Percentiles rank a stretch among this genome's conserved stretches.
Evolutionary conservation across 2,329 filamentous ascomycete species (phyloP).

Genomic region (Capronia coronata): DNA sequence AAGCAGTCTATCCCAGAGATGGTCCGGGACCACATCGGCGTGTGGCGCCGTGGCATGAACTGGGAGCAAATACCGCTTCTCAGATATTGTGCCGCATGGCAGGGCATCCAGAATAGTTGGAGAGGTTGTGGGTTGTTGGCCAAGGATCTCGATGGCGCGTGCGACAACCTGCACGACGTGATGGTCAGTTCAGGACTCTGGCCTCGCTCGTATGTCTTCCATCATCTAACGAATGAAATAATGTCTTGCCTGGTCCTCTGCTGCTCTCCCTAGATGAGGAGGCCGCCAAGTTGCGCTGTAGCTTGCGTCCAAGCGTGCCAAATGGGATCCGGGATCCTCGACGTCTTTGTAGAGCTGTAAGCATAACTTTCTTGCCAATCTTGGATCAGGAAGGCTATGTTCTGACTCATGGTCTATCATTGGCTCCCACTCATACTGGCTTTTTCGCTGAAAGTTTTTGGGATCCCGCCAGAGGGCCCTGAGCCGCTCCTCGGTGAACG

Average conservation of each 20-base stretch:
- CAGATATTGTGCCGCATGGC: neutral
- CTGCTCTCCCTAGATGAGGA: constrained; percentile 4
- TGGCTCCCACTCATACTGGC: neutral
- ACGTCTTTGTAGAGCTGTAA: neutral
- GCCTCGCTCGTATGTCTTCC: neutral
- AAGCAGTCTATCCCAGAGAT: constrained; percentile 1
- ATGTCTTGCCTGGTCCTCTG: constrained; percentile 2
- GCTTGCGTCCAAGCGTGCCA: constrained; percentile 5
- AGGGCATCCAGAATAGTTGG: constrained; percentile 3
- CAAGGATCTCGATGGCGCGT: neutral
- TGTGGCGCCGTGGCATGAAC: neutral
- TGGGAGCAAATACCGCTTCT: neutral
- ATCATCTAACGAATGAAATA: neutral
- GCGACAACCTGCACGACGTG: neutral
- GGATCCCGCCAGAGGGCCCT: constrained; percentile 1
- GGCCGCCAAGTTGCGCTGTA: constrained; percentile 6
- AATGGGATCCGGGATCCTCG: neutral
- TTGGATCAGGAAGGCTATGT: neutral
- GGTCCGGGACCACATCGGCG: neutral
- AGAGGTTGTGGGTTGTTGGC: constrained; percentile 2
- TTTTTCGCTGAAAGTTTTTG: neutral
- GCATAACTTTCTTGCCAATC: constrained; percentile 1
- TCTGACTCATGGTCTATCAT: constrained; percentile 2
- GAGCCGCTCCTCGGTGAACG: constrained; percentile 1
- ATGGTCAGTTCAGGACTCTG: neutral